A percentile compares a stretch with the other conserved stretches of the same genome.
Evolutionary conservation across 768 basidiomycete species (phyloP).

Genomic region (Phylloporus sp.): DNA sequence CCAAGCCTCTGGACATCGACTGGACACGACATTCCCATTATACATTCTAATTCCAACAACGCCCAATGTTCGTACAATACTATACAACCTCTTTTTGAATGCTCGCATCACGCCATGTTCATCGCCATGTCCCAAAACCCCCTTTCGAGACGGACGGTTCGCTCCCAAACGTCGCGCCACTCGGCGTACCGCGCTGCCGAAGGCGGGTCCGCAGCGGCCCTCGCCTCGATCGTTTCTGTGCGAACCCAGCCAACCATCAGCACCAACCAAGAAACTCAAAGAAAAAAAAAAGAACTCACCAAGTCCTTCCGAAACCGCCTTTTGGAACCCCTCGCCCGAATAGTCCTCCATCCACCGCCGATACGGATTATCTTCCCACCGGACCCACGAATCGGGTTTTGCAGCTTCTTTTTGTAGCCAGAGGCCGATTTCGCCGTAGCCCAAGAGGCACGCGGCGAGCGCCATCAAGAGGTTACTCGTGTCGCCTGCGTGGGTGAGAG

Average conservation of each 20-base stretch:
- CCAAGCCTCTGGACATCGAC: no score
- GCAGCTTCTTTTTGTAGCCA: slow-evolving; percentile 63
- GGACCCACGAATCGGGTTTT: slow-evolving; percentile 45
- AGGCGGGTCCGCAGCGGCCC: slow-evolving; percentile 58
- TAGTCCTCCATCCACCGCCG: slow-evolving; percentile 77
- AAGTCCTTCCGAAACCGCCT: slow-evolving; percentile 66
- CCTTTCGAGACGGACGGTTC: slow-evolving; percentile 72
- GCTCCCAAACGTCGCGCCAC: slow-evolving; percentile 69
- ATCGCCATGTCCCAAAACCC: slow-evolving; percentile 83
- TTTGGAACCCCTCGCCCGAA: slow-evolving; percentile 62
- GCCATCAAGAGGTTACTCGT: slow-evolving; percentile 69
- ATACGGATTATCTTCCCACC: slow-evolving; percentile 69
- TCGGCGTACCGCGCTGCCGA: slow-evolving; percentile 54
- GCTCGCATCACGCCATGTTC: slow-evolving; percentile 2
- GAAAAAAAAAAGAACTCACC: slow-evolving; percentile 42
- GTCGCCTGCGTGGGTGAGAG: slow-evolving; percentile 47
- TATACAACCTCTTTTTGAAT: no score
- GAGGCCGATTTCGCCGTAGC: slow-evolving; percentile 89
- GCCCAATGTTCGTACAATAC: no score
- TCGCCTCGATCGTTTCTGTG: slow-evolving; percentile 76
- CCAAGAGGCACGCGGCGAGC: slow-evolving; percentile 78
- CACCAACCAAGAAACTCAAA: background rate
- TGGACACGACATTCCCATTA: no score
- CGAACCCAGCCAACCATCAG: no score
- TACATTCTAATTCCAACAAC: no score